Conservation (phyloP, 2,329 filamentous ascomycete genomes). For the Aspergillus transmontanensis region DNA sequence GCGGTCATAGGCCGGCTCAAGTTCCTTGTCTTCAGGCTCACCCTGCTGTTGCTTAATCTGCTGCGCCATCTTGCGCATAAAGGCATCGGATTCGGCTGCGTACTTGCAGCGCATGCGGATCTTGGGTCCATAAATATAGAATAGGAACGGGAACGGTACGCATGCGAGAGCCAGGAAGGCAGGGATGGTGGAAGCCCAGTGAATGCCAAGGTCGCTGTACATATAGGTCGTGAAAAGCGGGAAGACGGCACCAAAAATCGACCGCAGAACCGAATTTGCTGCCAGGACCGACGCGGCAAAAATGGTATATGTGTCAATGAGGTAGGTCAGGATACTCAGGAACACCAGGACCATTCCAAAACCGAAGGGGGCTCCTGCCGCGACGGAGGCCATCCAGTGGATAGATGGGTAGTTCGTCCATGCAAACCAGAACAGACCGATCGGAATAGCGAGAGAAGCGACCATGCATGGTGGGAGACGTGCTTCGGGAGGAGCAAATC, state of each 20-base stretch:
- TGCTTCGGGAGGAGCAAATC: slow-evolving; percentile 64
- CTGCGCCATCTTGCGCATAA: slow-evolving; percentile 40
- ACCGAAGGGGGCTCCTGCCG: slow-evolving; percentile 42
- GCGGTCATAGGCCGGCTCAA: slow-evolving; percentile 30
- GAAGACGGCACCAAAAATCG: slow-evolving; percentile 50
- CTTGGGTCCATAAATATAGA: slow-evolving; percentile 45
- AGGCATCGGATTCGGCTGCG: slow-evolving; percentile 39
- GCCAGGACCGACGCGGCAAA: slow-evolving; percentile 47
- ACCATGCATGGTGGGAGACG: slow-evolving; percentile 55
- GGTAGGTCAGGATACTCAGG: slow-evolving; percentile 45
- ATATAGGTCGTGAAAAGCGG: slow-evolving; percentile 52
- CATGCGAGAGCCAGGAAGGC: slow-evolving; percentile 50
- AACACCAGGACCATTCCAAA: slow-evolving; percentile 48
- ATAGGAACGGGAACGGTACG: slow-evolving; percentile 48
- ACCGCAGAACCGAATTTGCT: slow-evolving; percentile 51
- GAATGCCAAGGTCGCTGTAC: slow-evolving; percentile 49
- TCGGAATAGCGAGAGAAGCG: slow-evolving; percentile 55
- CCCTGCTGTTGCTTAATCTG: slow-evolving; percentile 18
- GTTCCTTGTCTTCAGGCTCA: slow-evolving; percentile 19
- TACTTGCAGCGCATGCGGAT: slow-evolving; percentile 48
- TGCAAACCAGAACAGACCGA: slow-evolving; percentile 62
- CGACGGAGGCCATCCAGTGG: slow-evolving; percentile 43
- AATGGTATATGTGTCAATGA: slow-evolving; percentile 48
- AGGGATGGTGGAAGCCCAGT: slow-evolving; percentile 51
- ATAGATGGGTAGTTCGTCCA: slow-evolving; percentile 56